Conservation (phyloP, 768 basidiomycete genomes). For the Trametes maxima region DNA sequence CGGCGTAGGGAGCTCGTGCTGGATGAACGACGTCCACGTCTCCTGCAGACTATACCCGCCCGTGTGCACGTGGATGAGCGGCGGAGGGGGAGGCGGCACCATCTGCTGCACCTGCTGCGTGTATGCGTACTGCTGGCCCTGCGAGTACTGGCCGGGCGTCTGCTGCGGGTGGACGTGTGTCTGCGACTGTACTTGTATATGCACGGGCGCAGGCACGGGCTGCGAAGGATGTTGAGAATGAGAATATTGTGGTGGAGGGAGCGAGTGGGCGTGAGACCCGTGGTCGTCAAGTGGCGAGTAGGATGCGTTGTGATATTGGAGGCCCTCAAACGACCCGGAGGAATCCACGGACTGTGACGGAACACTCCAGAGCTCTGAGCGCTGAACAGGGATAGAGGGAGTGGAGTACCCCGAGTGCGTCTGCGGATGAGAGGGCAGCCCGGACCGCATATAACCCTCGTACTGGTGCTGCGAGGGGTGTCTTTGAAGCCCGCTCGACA, state of each 20-base stretch:
- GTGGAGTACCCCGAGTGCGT: background rate
- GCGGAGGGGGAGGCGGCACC: conserved; percentile 25
- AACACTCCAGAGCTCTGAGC: conserved; percentile 12
- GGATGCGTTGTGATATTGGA: background rate
- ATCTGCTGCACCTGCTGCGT: conserved; percentile 16
- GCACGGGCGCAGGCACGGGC: background rate
- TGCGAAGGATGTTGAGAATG: background rate
- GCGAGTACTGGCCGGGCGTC: conserved; percentile 13
- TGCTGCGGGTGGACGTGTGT: conserved; percentile 2
- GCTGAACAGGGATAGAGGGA: conserved; percentile 3
- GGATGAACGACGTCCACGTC: conserved; percentile 72
- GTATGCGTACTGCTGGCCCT: conserved; percentile 28
- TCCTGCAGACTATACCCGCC: conserved; percentile 65
- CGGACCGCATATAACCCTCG: background rate
- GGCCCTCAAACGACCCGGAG: background rate
- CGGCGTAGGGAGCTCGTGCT: conserved; percentile 35
- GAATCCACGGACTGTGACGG: background rate
- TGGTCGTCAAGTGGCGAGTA: conserved; percentile 2
- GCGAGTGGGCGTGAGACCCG: background rate
- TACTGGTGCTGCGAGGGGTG: background rate
- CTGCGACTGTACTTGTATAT: conserved; percentile 7
- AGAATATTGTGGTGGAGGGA: background rate
- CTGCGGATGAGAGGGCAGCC: background rate
- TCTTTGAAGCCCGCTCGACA: conserved; percentile 3
- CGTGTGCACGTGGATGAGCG: conserved; percentile 45